These are phyloP conservation scores for Gamarada debralockiae DNA, from an alignment of 495 filamentous ascomycete genomes.

Conservation along the genomic window DNA sequence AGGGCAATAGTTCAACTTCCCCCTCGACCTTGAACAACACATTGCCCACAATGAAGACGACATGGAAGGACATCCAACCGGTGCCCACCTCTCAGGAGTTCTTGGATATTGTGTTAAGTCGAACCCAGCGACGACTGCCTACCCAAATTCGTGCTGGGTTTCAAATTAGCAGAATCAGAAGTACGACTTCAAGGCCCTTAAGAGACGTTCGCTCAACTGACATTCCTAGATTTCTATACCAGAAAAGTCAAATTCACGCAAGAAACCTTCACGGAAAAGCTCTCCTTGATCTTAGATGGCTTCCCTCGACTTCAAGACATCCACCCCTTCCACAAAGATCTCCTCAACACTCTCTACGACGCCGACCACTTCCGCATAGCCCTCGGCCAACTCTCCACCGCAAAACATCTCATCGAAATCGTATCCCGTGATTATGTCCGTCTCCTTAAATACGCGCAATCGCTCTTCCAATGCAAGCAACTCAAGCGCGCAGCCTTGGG, in stretches of 20 bases:
- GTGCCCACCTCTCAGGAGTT: conserved; percentile 95
- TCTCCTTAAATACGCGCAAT: conserved; percentile 92
- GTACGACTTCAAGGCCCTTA: conserved; percentile 36
- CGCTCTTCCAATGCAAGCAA: conserved; percentile 93
- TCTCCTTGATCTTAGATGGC: conserved; percentile 81
- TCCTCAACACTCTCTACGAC: conserved; percentile 70
- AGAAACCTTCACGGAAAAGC: conserved; percentile 93
- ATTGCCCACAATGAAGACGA: conserved; percentile 38
- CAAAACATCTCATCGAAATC: conserved; percentile 93
- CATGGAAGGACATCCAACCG: conserved; percentile 70
- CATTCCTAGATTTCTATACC: conserved; percentile 79
- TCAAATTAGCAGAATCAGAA: conserved; percentile 92
- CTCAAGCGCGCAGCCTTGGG: conserved; percentile 86
- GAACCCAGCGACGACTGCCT: conserved; percentile 90
- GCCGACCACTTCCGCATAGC: conserved; percentile 98
- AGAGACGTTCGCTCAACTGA: conserved; percentile 12
- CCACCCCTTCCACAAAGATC: conserved; percentile 85
- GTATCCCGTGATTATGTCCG: conserved; percentile 93
- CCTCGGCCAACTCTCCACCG: conserved; percentile 90
- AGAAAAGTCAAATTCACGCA: conserved; percentile 99
- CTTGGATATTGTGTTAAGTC: conserved; percentile 90
- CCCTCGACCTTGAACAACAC: background rate
- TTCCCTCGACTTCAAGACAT: conserved; percentile 94
- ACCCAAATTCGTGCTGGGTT: conserved; percentile 96
- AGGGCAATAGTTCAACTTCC: background rate